phyloP scores from a whole-genome alignment of 768 basidiomycete genomes.

The Naganishia vaughanmartiniae region DNA sequence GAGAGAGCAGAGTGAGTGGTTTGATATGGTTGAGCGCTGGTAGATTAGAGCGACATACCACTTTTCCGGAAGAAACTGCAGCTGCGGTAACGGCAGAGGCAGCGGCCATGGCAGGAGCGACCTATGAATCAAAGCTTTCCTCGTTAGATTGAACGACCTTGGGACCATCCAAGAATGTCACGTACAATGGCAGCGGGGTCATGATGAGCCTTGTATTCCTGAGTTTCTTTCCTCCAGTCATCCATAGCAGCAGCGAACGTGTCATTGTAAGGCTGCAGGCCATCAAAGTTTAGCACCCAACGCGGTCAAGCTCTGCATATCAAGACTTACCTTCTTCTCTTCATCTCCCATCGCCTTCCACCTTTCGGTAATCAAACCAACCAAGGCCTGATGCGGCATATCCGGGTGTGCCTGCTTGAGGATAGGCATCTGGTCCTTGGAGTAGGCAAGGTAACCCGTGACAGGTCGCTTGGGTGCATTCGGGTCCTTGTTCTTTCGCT shows the following conservation, averaged over 20 bases:
- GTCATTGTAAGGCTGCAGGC: constrained; percentile 12
- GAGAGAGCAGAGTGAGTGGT: not conserved
- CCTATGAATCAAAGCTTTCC: not conserved
- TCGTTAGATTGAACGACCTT: not conserved
- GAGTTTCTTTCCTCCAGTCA: constrained; percentile 14
- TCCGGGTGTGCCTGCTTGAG: constrained; percentile 66
- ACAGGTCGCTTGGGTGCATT: constrained; percentile 92
- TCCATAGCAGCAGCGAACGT: constrained; percentile 10
- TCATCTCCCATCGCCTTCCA: constrained; percentile 70
- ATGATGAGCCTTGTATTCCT: constrained; percentile 8
- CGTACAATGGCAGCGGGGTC: constrained; percentile 1
- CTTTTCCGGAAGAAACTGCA: not conserved
- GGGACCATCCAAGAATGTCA: not conserved
- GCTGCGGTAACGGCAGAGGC: constrained; percentile 11
- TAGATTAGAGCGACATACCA: not conserved
- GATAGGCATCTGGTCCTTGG: constrained; percentile 78
- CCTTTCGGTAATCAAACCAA: constrained; percentile 66
- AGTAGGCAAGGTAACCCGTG: constrained; percentile 89
- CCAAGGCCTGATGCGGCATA: constrained; percentile 68
- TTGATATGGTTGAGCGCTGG: not conserved
- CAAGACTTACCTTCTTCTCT: constrained; percentile 69
- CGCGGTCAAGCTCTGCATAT: not conserved
- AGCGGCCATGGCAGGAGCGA: not conserved
- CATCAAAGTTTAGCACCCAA: not conserved
- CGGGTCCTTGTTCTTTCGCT: constrained; percentile 76